Conservation (phyloP, 306 rosid species). For the Myrica gale region DNA sequence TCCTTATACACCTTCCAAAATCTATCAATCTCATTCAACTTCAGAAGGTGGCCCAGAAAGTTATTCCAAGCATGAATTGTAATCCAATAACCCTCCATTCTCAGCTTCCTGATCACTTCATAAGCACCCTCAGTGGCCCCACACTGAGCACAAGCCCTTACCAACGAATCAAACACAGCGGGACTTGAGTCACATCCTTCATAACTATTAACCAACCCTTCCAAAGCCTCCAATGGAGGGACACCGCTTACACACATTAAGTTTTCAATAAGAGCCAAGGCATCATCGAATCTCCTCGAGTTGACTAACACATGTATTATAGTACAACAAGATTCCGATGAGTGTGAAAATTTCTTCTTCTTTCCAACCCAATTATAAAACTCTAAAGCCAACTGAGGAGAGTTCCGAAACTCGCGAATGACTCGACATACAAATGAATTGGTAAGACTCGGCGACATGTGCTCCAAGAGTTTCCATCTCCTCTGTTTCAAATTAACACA, state of each 20-base stretch:
- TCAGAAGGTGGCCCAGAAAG: slow-evolving; percentile 45
- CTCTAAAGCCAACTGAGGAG: slow-evolving; percentile 46
- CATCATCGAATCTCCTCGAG: slow-evolving; percentile 46
- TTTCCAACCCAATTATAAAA: slow-evolving; percentile 44
- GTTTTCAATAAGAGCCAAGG: slow-evolving; percentile 40
- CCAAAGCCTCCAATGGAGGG: slow-evolving; percentile 43
- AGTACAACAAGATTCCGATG: slow-evolving; percentile 41
- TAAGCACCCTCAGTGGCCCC: slow-evolving; percentile 50
- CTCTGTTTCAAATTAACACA: slow-evolving; percentile 47
- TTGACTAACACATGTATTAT: slow-evolving; percentile 54
- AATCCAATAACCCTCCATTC: slow-evolving; percentile 34
- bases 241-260: slow-evolving; percentile 34
- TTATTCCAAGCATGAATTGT: slow-evolving; percentile 68
- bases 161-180: slow-evolving; percentile 55
- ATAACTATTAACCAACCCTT: slow-evolving; percentile 40
- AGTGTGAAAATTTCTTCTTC: slow-evolving; percentile 29
- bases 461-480: slow-evolving; percentile 51
- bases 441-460: slow-evolving; percentile 40
- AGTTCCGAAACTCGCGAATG: slow-evolving; percentile 43
- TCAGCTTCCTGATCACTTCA: slow-evolving; percentile 43
- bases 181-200: slow-evolving; percentile 34
- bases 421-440: slow-evolving; percentile 40
- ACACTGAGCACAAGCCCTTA: slow-evolving; percentile 48
- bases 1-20: slow-evolving; percentile 54
- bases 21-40: slow-evolving; percentile 39